A percentile compares a stretch with the other conserved stretches of the same genome.
These are phyloP conservation scores for Prunus davidiana DNA, from an alignment of 306 rosid species.

Conservation along the genomic window DNA sequence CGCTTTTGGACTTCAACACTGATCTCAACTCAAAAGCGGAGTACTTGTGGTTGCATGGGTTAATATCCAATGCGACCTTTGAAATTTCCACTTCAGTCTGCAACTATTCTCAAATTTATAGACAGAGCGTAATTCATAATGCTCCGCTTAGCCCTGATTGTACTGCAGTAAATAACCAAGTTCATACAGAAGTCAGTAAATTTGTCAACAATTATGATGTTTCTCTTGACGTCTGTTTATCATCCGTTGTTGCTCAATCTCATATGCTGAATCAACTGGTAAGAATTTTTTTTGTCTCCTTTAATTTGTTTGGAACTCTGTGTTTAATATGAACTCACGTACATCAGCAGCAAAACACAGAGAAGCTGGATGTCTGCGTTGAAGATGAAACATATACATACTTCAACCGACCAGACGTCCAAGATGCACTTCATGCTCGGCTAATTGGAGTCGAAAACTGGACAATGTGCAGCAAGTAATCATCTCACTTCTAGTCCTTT, in stretches of 20 bases:
- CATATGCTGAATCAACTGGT: slow-evolving; percentile 41
- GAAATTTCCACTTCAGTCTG: slow-evolving; percentile 39
- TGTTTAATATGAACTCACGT: neutral
- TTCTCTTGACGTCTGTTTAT: slow-evolving; percentile 49
- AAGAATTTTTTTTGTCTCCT: neutral
- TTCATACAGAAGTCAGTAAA: slow-evolving; percentile 27
- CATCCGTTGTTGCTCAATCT: slow-evolving; percentile 42
- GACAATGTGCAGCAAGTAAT: slow-evolving; percentile 55
- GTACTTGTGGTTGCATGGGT: slow-evolving; percentile 64
- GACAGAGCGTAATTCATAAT: slow-evolving; percentile 10
- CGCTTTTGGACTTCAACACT: slow-evolving; percentile 55
- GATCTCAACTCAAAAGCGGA: slow-evolving; percentile 59
- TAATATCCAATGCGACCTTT: slow-evolving; percentile 57
- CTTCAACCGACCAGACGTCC: slow-evolving; percentile 61
- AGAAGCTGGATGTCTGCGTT: slow-evolving; percentile 55
- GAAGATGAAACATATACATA: slow-evolving; percentile 45
- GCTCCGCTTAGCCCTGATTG: slow-evolving; percentile 34
- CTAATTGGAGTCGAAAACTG: slow-evolving; percentile 46
- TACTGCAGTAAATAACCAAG: slow-evolving; percentile 23
- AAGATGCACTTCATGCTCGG: slow-evolving; percentile 56
- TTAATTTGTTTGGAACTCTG: neutral
- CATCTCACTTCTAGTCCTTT: neutral
- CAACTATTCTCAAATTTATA: slow-evolving; percentile 47
- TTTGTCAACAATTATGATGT: slow-evolving; percentile 42
- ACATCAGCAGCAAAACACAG: slow-evolving; percentile 33